Evolutionary conservation across 2,329 filamentous ascomycete species (phyloP).

Genomic region (Penicillium frequentans): DNA sequence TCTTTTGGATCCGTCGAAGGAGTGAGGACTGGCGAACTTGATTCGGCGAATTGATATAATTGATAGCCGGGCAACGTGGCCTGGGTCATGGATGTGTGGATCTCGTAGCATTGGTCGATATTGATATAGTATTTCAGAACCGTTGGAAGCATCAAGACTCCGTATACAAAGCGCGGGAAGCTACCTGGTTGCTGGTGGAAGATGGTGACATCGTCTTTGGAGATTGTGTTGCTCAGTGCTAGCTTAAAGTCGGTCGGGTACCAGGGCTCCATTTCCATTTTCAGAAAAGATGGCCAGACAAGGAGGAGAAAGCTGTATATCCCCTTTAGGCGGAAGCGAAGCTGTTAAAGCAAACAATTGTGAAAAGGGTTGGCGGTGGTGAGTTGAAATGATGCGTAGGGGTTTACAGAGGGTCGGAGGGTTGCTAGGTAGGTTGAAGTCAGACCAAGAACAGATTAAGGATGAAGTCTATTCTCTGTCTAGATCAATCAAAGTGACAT

Average conservation of each 20-base stretch:
- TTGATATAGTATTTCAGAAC: constrained; percentile 29
- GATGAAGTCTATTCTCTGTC: not conserved
- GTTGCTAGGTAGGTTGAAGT: not conserved
- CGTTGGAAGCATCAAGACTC: constrained; percentile 31
- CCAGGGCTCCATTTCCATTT: constrained; percentile 22
- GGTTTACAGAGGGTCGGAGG: not conserved
- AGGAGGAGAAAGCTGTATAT: not conserved
- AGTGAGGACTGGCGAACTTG: not conserved
- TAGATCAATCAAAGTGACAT: not conserved
- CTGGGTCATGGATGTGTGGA: constrained; percentile 27
- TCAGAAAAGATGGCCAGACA: not conserved
- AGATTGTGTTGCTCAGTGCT: constrained; percentile 24
- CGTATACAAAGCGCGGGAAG: constrained; percentile 30
- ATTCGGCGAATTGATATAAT: constrained; percentile 8
- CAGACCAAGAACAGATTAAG: not conserved
- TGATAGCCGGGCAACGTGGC: constrained; percentile 27
- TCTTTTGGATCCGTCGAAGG: not conserved
- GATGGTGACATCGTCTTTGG: constrained; percentile 17
- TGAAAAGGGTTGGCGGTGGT: not conserved
- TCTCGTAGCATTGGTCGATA: constrained; percentile 14
- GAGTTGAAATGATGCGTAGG: not conserved
- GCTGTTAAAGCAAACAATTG: not conserved
- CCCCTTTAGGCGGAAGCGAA: not conserved
- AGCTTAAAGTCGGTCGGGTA: constrained; percentile 28
- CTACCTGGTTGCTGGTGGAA: constrained; percentile 17